Evolutionary conservation across 805 yeast species (phyloP).

Genomic region (Wickerhamiella alocasiicola): DNA sequence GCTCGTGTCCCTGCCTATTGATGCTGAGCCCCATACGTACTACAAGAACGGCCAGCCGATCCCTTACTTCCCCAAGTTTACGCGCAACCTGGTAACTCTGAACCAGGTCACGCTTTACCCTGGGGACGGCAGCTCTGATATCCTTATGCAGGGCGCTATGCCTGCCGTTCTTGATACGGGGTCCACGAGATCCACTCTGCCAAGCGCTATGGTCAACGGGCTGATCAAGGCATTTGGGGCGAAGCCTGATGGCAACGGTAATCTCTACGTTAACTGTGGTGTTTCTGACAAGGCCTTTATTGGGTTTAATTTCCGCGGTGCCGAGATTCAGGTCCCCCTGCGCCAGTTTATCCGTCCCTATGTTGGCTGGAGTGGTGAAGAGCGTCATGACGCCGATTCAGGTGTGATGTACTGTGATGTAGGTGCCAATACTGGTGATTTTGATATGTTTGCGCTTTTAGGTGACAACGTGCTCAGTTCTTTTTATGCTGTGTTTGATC

Average conservation of each 20-base stretch:
- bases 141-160: constrained; percentile 3
- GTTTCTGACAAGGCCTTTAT: constrained; percentile 11
- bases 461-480: constrained; percentile 58
- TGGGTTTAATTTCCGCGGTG: constrained; percentile 24
- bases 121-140: not conserved
- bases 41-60: constrained; percentile 1
- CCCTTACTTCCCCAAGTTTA: constrained; percentile 1
- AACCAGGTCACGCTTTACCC: constrained; percentile 1
- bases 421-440: constrained; percentile 22
- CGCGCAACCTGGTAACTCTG: constrained; percentile 3
- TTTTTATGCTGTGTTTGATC: constrained; percentile 58
- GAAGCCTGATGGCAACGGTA: constrained; percentile 25
- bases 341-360: constrained; percentile 29
- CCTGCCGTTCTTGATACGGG: constrained; percentile 36
- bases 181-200: constrained; percentile 33
- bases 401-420: constrained; percentile 28
- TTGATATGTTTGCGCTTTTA: constrained; percentile 31
- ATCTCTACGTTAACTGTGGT: constrained; percentile 22
- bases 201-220: constrained; percentile 21
- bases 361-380: constrained; percentile 22
- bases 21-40: not conserved
- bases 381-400: constrained; percentile 23
- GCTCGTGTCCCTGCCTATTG: constrained; percentile 16
- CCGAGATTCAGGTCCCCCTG: constrained; percentile 23
- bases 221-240: constrained; percentile 13